phyloP scores from a whole-genome alignment of 306 rosid species.

The Phaseolus lunatus region DNA sequence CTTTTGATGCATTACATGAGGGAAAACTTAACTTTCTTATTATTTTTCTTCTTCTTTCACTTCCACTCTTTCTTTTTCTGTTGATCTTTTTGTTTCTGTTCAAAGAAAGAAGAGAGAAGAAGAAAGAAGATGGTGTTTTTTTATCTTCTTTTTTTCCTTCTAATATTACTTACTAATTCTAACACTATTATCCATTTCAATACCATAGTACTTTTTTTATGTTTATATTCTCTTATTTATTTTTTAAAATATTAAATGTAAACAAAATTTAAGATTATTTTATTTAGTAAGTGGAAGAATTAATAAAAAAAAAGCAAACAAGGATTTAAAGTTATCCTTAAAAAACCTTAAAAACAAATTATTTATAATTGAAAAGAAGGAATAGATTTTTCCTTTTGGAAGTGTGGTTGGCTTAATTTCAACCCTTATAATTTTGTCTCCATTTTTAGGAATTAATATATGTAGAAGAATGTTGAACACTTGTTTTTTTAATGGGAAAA shows the following conservation, averaged over 20 bases:
- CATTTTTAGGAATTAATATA: no score
- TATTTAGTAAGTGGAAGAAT: background rate
- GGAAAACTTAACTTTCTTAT: background rate
- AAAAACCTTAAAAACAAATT: background rate
- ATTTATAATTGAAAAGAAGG: background rate
- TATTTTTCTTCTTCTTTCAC: no score
- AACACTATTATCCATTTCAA: no score
- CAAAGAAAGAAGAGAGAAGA: no score
- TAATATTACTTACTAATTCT: no score
- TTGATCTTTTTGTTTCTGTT: no score
- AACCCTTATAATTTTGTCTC: background rate
- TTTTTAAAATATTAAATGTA: background rate
- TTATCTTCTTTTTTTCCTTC: no score
- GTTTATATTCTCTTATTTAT: background rate
- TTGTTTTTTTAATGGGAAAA: no score
- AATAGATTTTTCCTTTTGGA: background rate
- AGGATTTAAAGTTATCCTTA: background rate
- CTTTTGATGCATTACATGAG: slow-evolving; percentile 55
- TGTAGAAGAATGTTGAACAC: no score
- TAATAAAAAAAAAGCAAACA: background rate
- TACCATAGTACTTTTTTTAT: background rate
- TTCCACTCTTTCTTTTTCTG: no score
- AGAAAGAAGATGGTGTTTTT: no score
- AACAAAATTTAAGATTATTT: background rate
- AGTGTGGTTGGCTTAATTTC: background rate